A percentile compares a stretch with the other conserved stretches of the same genome.
phyloP scores from a whole-genome alignment of 768 basidiomycete genomes.

The Termitomyces sp. region DNA sequence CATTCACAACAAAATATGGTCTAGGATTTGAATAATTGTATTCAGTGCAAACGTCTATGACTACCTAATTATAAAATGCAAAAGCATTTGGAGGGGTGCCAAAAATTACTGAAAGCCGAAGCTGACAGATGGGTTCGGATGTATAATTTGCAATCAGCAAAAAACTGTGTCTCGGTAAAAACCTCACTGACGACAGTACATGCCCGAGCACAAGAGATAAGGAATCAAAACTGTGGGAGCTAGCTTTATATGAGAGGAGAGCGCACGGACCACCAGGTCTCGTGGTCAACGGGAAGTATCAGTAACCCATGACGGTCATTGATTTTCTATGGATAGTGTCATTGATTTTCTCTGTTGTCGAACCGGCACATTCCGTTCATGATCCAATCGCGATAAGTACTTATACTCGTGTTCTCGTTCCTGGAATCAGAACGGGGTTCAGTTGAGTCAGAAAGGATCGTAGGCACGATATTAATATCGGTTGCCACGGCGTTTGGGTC shows the following conservation, averaged over 20 bases:
- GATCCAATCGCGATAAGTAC: neutral
- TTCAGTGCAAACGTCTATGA: too few relatives aligned
- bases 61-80: neutral
- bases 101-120: conserved; percentile 92
- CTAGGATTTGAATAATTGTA: neutral
- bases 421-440: neutral
- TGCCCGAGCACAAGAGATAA: conserved; percentile 92
- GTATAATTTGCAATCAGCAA: conserved; percentile 98
- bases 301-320: neutral
- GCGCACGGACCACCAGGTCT: conserved; percentile 48
- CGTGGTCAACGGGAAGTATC: conserved; percentile 1
- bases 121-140: conserved; percentile 91
- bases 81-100: conserved; percentile 33
- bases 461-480: neutral
- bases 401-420: neutral
- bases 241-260: conserved; percentile 31
- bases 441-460: too few relatives aligned
- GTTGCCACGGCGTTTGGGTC: conserved; percentile 1
- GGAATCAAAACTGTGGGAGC: conserved; percentile 16
- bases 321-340: neutral
- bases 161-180: conserved; percentile 91
- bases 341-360: neutral
- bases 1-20: too few relatives aligned
- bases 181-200: conserved; percentile 95
- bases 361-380: neutral